These are phyloP conservation scores for Mrakia frigida DNA, from an alignment of 768 basidiomycete genomes.

Conservation along the genomic window DNA sequence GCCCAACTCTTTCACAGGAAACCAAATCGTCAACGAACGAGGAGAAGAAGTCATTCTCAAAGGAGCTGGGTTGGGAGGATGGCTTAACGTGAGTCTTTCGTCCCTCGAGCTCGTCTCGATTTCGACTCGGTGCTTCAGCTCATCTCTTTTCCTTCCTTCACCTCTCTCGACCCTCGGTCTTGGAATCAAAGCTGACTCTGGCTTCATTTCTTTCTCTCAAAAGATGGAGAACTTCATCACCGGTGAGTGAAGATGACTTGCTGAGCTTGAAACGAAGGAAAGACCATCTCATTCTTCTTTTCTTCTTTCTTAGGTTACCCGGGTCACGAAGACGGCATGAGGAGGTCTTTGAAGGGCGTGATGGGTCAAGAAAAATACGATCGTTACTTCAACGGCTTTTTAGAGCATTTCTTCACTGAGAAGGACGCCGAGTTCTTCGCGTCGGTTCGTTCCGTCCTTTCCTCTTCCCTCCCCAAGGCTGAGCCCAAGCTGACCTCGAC, in stretches of 20 bases:
- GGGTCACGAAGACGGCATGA: constrained; percentile 74
- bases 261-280: too few relatives aligned
- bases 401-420: constrained; percentile 77
- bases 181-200: neutral
- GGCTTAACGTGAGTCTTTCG: constrained; percentile 59
- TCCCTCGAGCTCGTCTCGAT: neutral
- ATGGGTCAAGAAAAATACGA: constrained; percentile 55
- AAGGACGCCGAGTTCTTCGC: constrained; percentile 71
- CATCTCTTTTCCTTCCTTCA: neutral
- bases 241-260: too few relatives aligned
- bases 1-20: constrained; percentile 48
- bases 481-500: neutral
- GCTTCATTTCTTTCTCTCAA: neutral
- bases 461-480: neutral
- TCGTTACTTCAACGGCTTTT: constrained; percentile 83
- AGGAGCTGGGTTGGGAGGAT: constrained; percentile 57
- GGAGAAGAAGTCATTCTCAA: constrained; percentile 59
- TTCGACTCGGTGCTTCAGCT: neutral
- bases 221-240: constrained; percentile 11
- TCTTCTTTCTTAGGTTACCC: constrained; percentile 54
- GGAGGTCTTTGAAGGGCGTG: constrained; percentile 60
- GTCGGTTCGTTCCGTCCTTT: constrained; percentile 40
- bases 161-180: neutral
- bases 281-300: too few relatives aligned
- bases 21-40: constrained; percentile 57